A percentile compares a stretch with the other conserved stretches of the same genome.
These are phyloP conservation scores for Endoconidiophora polonica DNA, from an alignment of 2,329 filamentous ascomycete species.

Conservation along the genomic window DNA sequence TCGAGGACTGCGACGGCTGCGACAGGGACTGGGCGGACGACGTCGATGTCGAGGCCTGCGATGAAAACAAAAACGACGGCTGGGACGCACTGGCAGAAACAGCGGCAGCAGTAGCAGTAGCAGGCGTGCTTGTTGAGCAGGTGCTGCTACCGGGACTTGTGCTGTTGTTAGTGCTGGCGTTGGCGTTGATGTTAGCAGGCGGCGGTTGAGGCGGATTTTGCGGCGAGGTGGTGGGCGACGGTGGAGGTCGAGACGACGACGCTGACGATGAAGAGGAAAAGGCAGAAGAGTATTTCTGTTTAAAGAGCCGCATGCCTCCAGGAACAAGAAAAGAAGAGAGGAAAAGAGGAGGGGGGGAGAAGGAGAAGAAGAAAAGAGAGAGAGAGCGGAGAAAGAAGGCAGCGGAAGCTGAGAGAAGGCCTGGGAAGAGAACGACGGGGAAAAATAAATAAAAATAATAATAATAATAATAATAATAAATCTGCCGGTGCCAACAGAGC, in stretches of 20 bases:
- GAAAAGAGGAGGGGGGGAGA: conserved; percentile 7
- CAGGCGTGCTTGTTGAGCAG: not conserved
- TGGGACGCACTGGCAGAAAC: not conserved
- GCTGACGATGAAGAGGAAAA: conserved; percentile 10
- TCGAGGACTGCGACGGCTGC: not conserved
- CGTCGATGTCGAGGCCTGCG: conserved; percentile 3
- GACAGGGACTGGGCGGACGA: not conserved
- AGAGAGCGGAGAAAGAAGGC: conserved; percentile 16
- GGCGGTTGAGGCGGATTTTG: not conserved
- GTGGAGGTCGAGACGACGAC: conserved; percentile 6
- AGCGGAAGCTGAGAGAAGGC: conserved; percentile 10
- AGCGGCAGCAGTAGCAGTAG: not conserved
- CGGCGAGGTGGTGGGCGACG: not conserved
- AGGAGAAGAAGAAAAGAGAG: conserved; percentile 4
- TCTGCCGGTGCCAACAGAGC: too few species aligned
- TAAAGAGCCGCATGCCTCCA: conserved; percentile 14
- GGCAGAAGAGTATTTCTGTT: conserved; percentile 11
- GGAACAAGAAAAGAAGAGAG: conserved; percentile 11
- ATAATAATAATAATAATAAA: not conserved
- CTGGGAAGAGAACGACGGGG: conserved; percentile 11
- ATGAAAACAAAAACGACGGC: not conserved
- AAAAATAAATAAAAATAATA: conserved; percentile 2
- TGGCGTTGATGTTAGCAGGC: not conserved
- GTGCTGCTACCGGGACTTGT: not conserved
- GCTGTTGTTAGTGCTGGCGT: too few species aligned